Conservation (phyloP, 2,329 filamentous ascomycete species). For the Tolypocladium album region DNA sequence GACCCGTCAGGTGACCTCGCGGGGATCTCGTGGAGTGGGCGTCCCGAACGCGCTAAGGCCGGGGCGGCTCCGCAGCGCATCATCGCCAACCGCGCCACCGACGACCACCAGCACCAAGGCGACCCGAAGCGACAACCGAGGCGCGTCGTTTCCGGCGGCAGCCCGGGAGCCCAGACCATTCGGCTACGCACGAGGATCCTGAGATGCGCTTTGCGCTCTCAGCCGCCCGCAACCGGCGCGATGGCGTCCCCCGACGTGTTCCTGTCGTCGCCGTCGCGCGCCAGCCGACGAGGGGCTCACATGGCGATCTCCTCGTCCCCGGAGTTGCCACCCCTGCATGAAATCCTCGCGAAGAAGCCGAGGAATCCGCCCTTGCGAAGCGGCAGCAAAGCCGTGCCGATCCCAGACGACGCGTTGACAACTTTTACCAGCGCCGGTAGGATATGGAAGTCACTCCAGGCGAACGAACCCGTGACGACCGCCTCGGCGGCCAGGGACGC, state of each 20-base stretch:
- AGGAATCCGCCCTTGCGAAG: conserved; percentile 21
- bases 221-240: conserved; percentile 11
- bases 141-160: neutral
- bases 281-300: conserved; percentile 19
- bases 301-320: conserved; percentile 37
- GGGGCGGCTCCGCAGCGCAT: neutral
- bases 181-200: conserved; percentile 16
- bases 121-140: neutral
- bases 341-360: conserved; percentile 29
- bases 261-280: conserved; percentile 18
- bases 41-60: neutral
- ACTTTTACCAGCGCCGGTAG: conserved; percentile 32
- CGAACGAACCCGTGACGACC: neutral
- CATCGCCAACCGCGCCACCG: neutral
- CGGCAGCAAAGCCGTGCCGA: conserved; percentile 24
- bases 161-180: conserved; percentile 9
- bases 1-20: conserved; percentile 22
- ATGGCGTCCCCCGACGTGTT: conserved; percentile 24
- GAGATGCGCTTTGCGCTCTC: conserved; percentile 38
- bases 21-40: conserved; percentile 13
- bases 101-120: neutral
- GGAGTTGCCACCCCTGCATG: conserved; percentile 40
- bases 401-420: conserved; percentile 22
- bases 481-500: neutral
- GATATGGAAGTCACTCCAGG: conserved; percentile 22